These are phyloP conservation scores for Cytospora paraplurivora DNA, from an alignment of 2,329 filamentous ascomycete species.

Conservation along the genomic window DNA sequence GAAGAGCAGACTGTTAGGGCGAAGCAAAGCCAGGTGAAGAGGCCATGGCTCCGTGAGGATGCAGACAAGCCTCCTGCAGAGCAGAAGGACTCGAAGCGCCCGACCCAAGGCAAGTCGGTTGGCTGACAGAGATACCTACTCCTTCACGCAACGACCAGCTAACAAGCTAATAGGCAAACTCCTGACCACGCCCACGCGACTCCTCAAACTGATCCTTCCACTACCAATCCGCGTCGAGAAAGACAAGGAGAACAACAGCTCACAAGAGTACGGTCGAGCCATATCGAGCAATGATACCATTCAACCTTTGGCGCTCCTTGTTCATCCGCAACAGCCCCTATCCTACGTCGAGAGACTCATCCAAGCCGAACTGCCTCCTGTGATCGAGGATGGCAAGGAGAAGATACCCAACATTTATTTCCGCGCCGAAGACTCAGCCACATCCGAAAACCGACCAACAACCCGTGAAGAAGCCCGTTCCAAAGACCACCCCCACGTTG, in stretches of 20 bases:
- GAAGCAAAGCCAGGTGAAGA: conserved; percentile 58
- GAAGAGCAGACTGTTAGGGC: conserved; percentile 44
- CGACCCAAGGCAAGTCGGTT: conserved; percentile 38
- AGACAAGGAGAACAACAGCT: conserved; percentile 37
- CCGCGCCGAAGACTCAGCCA: conserved; percentile 73
- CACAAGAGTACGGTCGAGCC: conserved; percentile 38
- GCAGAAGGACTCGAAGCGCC: conserved; percentile 31
- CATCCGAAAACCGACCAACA: conserved; percentile 51
- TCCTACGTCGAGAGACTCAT: conserved; percentile 89
- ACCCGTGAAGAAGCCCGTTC: conserved; percentile 38
- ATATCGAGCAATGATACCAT: conserved; percentile 50
- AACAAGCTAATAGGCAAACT: conserved; percentile 61
- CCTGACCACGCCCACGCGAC: conserved; percentile 75
- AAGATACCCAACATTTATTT: conserved; percentile 77
- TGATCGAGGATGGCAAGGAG: conserved; percentile 65
- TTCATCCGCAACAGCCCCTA: conserved; percentile 88
- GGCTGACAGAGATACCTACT: too few species aligned
- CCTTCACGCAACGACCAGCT: conserved; percentile 7
- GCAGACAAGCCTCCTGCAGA: conserved; percentile 46
- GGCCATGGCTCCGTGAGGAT: conserved; percentile 68
- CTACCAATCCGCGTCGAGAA: conserved; percentile 54
- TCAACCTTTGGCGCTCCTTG: conserved; percentile 81
- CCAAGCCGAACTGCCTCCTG: conserved; percentile 78
- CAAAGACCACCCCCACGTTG: conserved; percentile 50
- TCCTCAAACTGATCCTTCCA: conserved; percentile 80